Evolutionary conservation across 1,284 basidiomycete genomes (phyloP).

Genomic region (Grifola frondosa): DNA sequence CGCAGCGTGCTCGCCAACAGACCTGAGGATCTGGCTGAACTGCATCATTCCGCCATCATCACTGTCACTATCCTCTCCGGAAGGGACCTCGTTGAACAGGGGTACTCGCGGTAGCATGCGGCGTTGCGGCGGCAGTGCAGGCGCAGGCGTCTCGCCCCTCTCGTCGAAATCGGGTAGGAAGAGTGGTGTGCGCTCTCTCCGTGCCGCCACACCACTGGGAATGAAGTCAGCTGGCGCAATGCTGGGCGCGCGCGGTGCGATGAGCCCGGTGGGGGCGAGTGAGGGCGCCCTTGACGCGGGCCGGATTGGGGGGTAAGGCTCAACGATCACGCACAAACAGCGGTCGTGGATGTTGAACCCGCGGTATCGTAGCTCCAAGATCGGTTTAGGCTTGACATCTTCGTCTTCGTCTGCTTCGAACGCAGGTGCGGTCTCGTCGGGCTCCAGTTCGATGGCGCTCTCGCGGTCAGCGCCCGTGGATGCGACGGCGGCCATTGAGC

Average conservation of each 20-base stretch:
- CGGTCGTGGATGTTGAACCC: constrained; percentile 66
- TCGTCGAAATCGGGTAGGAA: constrained; percentile 66
- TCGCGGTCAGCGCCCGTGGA: constrained; percentile 1
- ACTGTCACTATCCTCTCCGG: constrained; percentile 35
- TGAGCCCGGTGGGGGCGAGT: constrained; percentile 27
- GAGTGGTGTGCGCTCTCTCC: constrained; percentile 53
- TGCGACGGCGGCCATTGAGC: no score
- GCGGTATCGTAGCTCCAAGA: constrained; percentile 61
- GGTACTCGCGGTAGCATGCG: constrained; percentile 41
- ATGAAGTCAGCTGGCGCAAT: constrained; percentile 35
- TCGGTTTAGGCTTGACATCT: constrained; percentile 70
- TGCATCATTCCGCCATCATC: constrained; percentile 61
- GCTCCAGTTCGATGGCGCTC: not conserved
- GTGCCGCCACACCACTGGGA: constrained; percentile 21
- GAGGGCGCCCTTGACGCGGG: constrained; percentile 38
- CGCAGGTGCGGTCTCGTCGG: not conserved
- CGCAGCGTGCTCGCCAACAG: constrained; percentile 51
- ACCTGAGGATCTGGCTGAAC: constrained; percentile 71
- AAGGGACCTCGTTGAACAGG: constrained; percentile 40
- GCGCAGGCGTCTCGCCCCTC: constrained; percentile 41
- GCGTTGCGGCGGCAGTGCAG: constrained; percentile 23
- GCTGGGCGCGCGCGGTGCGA: constrained; percentile 32
- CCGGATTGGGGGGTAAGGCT: constrained; percentile 66
- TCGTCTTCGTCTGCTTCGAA: constrained; percentile 46
- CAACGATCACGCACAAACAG: constrained; percentile 75